phyloP scores from a whole-genome alignment of 2,329 filamentous ascomycete species.

The Neofusicoccum umdonicola region DNA sequence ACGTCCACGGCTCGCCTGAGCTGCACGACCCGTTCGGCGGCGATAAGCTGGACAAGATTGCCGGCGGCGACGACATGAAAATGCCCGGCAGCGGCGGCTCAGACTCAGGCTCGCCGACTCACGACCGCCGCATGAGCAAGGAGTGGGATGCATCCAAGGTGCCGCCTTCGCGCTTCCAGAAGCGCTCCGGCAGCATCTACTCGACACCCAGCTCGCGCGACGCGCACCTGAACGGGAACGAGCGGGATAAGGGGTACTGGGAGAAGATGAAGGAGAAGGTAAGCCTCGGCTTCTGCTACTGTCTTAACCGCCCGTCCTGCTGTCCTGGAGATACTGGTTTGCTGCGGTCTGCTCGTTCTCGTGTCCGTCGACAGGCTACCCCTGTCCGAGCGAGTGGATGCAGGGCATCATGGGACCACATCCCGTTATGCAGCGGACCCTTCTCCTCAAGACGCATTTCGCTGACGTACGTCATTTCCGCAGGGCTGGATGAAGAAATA shows the following conservation, averaged over 20 bases:
- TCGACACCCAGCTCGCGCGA: conserved; percentile 64
- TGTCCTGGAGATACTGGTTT: no score
- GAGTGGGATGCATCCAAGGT: conserved; percentile 63
- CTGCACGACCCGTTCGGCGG: conserved; percentile 26
- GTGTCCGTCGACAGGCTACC: no score
- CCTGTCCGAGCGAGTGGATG: no score
- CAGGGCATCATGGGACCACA: no score
- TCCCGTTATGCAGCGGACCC: no score
- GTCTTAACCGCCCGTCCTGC: neutral
- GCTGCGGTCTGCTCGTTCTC: no score
- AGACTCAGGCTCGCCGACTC: conserved; percentile 4
- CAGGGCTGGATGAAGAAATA: conserved; percentile 17
- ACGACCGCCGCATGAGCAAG: conserved; percentile 36
- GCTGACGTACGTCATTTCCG: neutral
- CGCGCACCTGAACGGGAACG: conserved; percentile 58
- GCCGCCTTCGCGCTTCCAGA: conserved; percentile 66
- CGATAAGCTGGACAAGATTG: conserved; percentile 26
- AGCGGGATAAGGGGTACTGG: conserved; percentile 55
- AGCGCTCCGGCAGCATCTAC: conserved; percentile 67
- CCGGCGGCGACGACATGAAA: conserved; percentile 25
- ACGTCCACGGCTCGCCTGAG: conserved; percentile 25
- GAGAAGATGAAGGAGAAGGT: conserved; percentile 51
- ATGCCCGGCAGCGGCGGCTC: conserved; percentile 12
- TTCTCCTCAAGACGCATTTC: neutral
- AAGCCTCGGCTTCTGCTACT: neutral